phyloP scores from a whole-genome alignment of 129 eudicot genomes.

The Flaveria linearis region DNA sequence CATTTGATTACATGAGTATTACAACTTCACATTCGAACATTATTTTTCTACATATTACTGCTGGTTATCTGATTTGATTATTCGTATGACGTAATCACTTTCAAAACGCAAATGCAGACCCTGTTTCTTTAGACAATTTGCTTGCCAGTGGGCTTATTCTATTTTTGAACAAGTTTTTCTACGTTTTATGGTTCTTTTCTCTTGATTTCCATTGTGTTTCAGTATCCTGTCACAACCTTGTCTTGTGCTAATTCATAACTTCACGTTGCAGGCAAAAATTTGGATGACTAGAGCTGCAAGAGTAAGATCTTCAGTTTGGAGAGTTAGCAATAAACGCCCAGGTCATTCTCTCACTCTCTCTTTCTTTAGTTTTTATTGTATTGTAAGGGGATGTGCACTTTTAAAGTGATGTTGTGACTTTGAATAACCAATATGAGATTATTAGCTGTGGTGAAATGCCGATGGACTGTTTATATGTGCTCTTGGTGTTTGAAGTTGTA shows the following conservation, averaged over 20 bases:
- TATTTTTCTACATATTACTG: background rate
- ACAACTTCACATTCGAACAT: background rate
- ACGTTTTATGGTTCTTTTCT: background rate
- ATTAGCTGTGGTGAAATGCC: background rate
- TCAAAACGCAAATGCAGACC: background rate
- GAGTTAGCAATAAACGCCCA: slow-evolving; percentile 77
- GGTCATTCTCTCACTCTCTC: slow-evolving; percentile 39
- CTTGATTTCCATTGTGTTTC: background rate
- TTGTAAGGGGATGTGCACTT: background rate
- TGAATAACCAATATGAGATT: background rate
- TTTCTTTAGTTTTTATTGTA: background rate
- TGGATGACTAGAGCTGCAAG: slow-evolving; percentile 92
- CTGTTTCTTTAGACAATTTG: background rate
- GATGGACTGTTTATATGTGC: background rate
- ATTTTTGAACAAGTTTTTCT: background rate
- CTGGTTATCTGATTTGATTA: background rate
- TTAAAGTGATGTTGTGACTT: background rate
- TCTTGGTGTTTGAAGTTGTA: background rate
- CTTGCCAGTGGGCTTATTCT: background rate
- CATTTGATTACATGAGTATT: background rate
- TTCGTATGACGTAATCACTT: background rate
- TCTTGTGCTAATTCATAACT: background rate
- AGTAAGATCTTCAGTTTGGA: slow-evolving; percentile 83
- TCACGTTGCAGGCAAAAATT: slow-evolving; percentile 53
- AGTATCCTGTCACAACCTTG: background rate